Conservation (phyloP, 495 filamentous ascomycete species). For the Beverwykella pulmonaria region DNA sequence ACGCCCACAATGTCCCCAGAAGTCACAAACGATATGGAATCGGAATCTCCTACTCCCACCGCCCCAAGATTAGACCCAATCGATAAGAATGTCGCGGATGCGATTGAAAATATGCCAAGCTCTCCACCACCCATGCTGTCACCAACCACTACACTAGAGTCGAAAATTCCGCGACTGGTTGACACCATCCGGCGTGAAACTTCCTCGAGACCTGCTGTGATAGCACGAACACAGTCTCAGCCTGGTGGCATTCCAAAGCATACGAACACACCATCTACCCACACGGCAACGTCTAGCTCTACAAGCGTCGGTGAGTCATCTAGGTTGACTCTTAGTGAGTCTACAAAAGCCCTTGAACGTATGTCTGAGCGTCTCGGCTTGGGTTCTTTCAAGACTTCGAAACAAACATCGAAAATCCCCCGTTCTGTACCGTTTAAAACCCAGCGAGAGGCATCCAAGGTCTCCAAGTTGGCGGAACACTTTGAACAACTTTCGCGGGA, state of each 20-base stretch:
- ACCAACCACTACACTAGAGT: conserved; percentile 20
- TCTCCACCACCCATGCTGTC: conserved; percentile 7
- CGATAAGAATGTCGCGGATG: conserved; percentile 27
- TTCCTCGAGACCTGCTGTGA: conserved; percentile 56
- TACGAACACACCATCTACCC: conserved; percentile 1
- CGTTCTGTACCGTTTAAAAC: conserved; percentile 69
- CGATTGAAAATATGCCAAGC: conserved; percentile 31
- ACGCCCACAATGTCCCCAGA: conserved; percentile 25
- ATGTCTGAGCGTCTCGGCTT: conserved; percentile 48
- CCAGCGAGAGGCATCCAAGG: conserved; percentile 65
- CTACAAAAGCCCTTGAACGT: conserved; percentile 32
- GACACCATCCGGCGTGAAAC: conserved; percentile 45
- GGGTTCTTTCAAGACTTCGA: conserved; percentile 56
- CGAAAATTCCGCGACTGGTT: conserved; percentile 43
- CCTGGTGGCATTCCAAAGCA: conserved; percentile 51
- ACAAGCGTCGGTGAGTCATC: conserved; percentile 9
- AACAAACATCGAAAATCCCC: conserved; percentile 72
- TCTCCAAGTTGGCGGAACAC: conserved; percentile 87
- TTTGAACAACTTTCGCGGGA: conserved; percentile 96
- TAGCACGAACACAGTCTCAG: conserved; percentile 72
- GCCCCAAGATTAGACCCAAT: conserved; percentile 25
- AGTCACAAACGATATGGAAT: neutral
- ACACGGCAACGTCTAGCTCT: neutral
- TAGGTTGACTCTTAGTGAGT: conserved; percentile 31
- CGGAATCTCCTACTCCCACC: conserved; percentile 11